Conservation (phyloP, 192 early-diverging fungal genomes). For the Radiomyces spectabilis region DNA sequence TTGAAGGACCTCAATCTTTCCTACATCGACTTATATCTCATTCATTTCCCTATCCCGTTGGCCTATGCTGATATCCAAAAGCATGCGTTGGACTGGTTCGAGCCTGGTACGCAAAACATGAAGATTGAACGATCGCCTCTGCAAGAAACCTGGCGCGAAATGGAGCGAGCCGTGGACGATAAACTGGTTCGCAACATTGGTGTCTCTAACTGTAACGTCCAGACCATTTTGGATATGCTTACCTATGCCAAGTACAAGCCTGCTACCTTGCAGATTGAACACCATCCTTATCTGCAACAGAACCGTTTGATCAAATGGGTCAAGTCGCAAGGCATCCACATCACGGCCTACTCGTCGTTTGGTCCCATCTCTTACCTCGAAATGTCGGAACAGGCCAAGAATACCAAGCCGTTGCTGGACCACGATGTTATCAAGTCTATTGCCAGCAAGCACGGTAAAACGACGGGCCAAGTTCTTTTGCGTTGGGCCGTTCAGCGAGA, state of each 20-base stretch:
- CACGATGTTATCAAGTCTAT: slow-evolving; percentile 41
- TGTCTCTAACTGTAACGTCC: slow-evolving; percentile 60
- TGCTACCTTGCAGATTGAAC: slow-evolving; percentile 63
- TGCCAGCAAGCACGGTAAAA: slow-evolving; percentile 40
- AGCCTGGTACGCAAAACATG: slow-evolving; percentile 14
- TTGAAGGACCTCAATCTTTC: slow-evolving; percentile 42
- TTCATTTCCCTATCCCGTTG: slow-evolving; percentile 55
- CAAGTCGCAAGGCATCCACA: slow-evolving; percentile 43
- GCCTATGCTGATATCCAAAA: too few relatives aligned
- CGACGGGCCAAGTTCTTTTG: slow-evolving; percentile 51
- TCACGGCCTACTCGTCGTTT: slow-evolving; percentile 73
- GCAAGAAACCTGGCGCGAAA: slow-evolving; percentile 57
- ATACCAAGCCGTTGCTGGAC: slow-evolving; percentile 31
- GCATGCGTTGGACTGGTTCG: too few relatives aligned
- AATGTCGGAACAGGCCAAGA: slow-evolving; percentile 16
- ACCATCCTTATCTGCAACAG: slow-evolving; percentile 68
- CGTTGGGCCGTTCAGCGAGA: slow-evolving; percentile 58
- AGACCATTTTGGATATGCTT: slow-evolving; percentile 44
- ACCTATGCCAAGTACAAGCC: slow-evolving; percentile 55
- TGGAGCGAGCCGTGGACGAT: slow-evolving; percentile 59
- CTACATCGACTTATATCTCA: slow-evolving; percentile 60
- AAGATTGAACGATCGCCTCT: slow-evolving; percentile 36
- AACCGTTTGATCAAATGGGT: slow-evolving; percentile 50
- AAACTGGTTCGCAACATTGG: slow-evolving; percentile 55
- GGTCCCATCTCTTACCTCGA: slow-evolving; percentile 47